Evolutionary conservation across 2,329 filamentous ascomycete genomes (phyloP).

Genomic region (Shiraia sp.): DNA sequence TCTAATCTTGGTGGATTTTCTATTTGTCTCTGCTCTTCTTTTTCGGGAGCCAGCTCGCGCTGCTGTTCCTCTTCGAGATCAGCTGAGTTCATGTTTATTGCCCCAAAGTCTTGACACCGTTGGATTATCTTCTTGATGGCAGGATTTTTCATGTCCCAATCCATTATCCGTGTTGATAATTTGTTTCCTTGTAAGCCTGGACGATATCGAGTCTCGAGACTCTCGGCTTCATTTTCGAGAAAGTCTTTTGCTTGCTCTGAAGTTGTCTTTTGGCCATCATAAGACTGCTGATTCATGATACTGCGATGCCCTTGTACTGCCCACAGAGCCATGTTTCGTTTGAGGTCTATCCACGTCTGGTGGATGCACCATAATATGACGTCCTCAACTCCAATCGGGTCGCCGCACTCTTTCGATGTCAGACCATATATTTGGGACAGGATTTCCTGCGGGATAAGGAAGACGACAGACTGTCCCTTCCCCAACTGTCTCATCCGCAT

Average conservation of each 20-base stretch:
- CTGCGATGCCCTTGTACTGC: conserved; percentile 61
- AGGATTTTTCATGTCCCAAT: conserved; percentile 16
- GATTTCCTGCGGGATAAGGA: conserved; percentile 64
- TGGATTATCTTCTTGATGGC: conserved; percentile 25
- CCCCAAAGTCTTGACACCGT: conserved; percentile 28
- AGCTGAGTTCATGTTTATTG: conserved; percentile 36
- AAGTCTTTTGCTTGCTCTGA: conserved; percentile 47
- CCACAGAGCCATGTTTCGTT: conserved; percentile 62
- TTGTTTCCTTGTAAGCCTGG: conserved; percentile 27
- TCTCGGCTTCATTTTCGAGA: conserved; percentile 60
- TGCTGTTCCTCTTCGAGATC: conserved; percentile 69
- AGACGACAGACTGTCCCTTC: conserved; percentile 66
- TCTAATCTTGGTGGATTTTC: conserved; percentile 51
- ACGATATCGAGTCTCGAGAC: conserved; percentile 57
- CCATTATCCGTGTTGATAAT: neutral
- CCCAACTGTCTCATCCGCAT: conserved; percentile 59
- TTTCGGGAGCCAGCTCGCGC: conserved; percentile 67
- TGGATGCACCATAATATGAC: conserved; percentile 64
- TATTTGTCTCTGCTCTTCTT: conserved; percentile 62
- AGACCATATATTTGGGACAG: conserved; percentile 53
- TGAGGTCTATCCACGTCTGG: conserved; percentile 59
- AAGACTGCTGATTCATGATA: conserved; percentile 45
- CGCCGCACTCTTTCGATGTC: conserved; percentile 1
- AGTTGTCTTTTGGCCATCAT: conserved; percentile 33
- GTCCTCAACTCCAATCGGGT: conserved; percentile 54